phyloP scores from a whole-genome alignment of 306 rosid species.

The Ziziphus jujuba region DNA sequence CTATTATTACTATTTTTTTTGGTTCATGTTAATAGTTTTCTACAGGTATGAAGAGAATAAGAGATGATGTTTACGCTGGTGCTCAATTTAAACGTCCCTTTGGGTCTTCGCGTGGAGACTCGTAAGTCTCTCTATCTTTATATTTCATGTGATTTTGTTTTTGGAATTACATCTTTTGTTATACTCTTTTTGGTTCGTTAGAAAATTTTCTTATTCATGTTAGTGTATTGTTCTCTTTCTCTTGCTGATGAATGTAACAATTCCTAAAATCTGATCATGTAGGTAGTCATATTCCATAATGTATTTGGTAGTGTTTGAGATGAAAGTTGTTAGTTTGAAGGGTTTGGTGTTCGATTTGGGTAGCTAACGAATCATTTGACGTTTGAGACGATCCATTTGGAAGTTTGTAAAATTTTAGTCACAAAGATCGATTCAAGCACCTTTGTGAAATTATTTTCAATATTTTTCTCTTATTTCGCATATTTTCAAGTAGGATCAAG shows the following conservation, averaged over 20 bases:
- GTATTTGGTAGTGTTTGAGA: conserved; percentile 10
- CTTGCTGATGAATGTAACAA: conserved; percentile 11
- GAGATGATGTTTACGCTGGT: conserved; percentile 58
- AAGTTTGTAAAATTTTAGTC: conserved; percentile 5
- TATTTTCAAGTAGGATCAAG: not conserved
- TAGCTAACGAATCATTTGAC: conserved; percentile 21
- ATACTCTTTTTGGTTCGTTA: conserved; percentile 9
- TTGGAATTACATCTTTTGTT: conserved; percentile 30
- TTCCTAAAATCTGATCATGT: conserved; percentile 12
- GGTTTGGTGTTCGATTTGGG: conserved; percentile 30
- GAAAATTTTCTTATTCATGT: not conserved
- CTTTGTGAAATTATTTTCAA: not conserved
- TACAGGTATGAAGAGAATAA: conserved; percentile 63
- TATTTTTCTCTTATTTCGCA: not conserved
- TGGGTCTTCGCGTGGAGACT: conserved; percentile 58
- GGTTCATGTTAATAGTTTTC: not conserved
- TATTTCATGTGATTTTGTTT: not conserved
- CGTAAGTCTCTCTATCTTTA: conserved; percentile 46
- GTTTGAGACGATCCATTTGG: conserved; percentile 8
- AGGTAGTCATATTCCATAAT: conserved; percentile 10
- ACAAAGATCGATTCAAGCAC: not conserved
- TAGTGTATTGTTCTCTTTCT: not conserved
- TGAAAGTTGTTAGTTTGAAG: conserved; percentile 20
- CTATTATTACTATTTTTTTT: not conserved
- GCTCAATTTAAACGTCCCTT: conserved; percentile 67